Conservation (phyloP, 1,284 basidiomycete genomes). For the Melampsora larici-populina region DNA sequence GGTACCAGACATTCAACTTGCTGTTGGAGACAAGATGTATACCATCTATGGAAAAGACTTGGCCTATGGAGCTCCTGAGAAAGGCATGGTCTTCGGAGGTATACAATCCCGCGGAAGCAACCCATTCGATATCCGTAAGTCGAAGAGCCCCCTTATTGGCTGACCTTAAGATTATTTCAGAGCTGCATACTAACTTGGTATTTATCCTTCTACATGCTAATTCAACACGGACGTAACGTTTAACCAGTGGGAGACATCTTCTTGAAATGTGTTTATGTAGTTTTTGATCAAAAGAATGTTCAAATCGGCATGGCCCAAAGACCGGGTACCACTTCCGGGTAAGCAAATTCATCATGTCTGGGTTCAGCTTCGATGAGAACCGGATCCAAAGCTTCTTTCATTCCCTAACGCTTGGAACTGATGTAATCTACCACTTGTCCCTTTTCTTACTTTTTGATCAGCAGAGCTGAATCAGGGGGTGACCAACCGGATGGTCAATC, state of each 20-base stretch:
- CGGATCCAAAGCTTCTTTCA: too few relatives aligned
- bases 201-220: too few relatives aligned
- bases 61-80: constrained; percentile 47
- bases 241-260: constrained; percentile 49
- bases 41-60: constrained; percentile 43
- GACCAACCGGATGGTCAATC: too few relatives aligned
- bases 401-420: too few relatives aligned
- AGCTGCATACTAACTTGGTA: too few relatives aligned
- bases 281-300: constrained; percentile 52
- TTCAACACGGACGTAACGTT: too few relatives aligned
- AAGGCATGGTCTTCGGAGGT: constrained; percentile 54
- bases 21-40: constrained; percentile 53
- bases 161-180: background rate
- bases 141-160: constrained; percentile 43
- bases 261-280: constrained; percentile 56
- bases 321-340: background rate
- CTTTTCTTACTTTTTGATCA: too few relatives aligned
- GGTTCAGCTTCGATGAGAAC: too few relatives aligned
- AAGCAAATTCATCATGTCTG: background rate
- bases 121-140: constrained; percentile 56
- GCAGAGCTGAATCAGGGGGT: too few relatives aligned
- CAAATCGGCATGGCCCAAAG: constrained; percentile 42
- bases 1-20: constrained; percentile 54
- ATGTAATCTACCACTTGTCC: too few relatives aligned
- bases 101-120: constrained; percentile 56